Evolutionary conservation across 139 green algal species (phyloP).

Genomic region (Pseudopediastrum boryanum): DNA sequence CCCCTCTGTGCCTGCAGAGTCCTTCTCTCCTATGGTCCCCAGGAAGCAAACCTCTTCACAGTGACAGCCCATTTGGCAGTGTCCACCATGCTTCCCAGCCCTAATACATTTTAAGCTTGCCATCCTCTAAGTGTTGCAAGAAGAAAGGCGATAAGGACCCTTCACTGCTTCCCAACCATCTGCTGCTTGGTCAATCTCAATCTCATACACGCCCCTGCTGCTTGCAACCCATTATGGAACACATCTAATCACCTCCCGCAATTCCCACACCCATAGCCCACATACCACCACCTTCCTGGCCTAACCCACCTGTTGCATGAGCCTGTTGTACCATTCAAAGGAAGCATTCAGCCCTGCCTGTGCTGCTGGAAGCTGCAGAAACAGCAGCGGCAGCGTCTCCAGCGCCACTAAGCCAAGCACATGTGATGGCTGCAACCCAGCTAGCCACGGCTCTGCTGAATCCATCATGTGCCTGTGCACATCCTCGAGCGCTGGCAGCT

Average conservation of each 20-base stretch:
- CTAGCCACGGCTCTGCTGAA: slow-evolving; percentile 13
- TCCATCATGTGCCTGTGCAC: neutral
- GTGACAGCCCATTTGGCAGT: too few species aligned
- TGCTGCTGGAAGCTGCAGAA: slow-evolving; percentile 34
- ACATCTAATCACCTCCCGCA: neutral
- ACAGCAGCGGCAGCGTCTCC: slow-evolving; percentile 25
- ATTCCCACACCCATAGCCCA: neutral
- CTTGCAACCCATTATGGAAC: too few species aligned
- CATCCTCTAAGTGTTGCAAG: too few species aligned
- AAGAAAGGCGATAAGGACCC: too few species aligned
- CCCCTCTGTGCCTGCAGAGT: too few species aligned
- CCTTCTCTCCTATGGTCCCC: too few species aligned
- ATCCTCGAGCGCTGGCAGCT: neutral
- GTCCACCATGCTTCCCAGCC: too few species aligned
- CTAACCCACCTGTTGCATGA: neutral
- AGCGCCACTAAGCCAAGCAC: slow-evolving; percentile 5
- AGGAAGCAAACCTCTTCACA: too few species aligned
- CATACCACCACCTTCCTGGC: neutral
- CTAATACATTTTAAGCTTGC: too few species aligned
- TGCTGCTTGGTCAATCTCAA: too few species aligned
- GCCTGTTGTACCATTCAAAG: neutral
- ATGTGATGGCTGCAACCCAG: slow-evolving; percentile 5
- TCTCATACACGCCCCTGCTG: too few species aligned
- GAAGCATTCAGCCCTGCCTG: neutral
- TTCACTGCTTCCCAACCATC: too few species aligned